Percentiles rank a stretch among this genome's conserved stretches.
Conservation (phyloP, 2,329 filamentous ascomycete genomes). For the Cladosporium colombiae region DNA sequence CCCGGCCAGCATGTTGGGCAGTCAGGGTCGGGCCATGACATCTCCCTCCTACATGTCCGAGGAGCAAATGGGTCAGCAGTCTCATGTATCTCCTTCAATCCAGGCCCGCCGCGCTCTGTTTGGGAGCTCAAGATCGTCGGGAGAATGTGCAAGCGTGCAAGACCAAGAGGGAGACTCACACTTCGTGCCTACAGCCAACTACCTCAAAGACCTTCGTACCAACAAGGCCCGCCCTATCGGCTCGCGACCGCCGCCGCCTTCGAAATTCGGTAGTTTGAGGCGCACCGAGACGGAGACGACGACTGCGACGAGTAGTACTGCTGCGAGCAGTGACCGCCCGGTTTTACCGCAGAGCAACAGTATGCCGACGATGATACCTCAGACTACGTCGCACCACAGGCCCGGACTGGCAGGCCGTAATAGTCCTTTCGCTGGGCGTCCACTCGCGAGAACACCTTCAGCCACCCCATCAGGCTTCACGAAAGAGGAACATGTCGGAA, state of each 20-base stretch:
- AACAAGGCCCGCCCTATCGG: constrained; percentile 69
- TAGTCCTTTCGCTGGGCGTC: constrained; percentile 36
- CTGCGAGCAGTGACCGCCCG: constrained; percentile 30
- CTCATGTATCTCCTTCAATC: constrained; percentile 19
- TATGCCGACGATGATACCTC: constrained; percentile 30
- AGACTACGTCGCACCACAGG: constrained; percentile 31
- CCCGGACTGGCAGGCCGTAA: constrained; percentile 23
- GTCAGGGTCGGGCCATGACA: constrained; percentile 19
- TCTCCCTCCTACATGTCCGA: constrained; percentile 21
- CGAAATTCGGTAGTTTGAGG: constrained; percentile 39
- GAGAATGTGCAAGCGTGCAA: constrained; percentile 9
- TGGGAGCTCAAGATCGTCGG: constrained; percentile 13
- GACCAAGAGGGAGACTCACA: constrained; percentile 16
- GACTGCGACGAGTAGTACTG: constrained; percentile 14
- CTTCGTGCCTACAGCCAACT: constrained; percentile 56
- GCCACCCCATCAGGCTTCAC: constrained; percentile 1
- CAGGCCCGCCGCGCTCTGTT: constrained; percentile 20
- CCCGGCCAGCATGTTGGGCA: constrained; percentile 16
- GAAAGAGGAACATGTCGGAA: constrained; percentile 9
- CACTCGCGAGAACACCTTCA: constrained; percentile 29
- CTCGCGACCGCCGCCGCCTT: constrained; percentile 64
- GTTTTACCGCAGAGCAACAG: constrained; percentile 37
- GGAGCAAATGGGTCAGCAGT: constrained; percentile 21
- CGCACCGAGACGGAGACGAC: constrained; percentile 32
- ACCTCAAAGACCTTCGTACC: constrained; percentile 69